phyloP scores from a whole-genome alignment of 345 rosid species.

The Eucalyptus cloeziana region DNA sequence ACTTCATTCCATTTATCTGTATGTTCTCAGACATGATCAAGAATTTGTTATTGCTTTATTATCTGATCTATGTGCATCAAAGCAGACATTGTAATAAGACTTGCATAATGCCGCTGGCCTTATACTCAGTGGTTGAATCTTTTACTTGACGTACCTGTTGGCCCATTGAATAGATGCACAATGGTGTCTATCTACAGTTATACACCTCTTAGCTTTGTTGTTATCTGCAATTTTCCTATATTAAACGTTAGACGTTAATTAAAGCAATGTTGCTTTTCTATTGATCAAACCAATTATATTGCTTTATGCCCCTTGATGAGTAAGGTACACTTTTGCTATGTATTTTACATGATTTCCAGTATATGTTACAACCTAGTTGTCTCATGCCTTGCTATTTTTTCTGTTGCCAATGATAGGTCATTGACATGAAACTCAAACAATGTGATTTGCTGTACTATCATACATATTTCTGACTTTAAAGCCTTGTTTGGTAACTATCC shows the following conservation, averaged over 20 bases:
- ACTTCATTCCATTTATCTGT: background rate
- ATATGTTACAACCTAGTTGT: background rate
- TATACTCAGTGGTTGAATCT: background rate
- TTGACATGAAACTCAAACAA: background rate
- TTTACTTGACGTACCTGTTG: background rate
- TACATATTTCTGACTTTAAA: background rate
- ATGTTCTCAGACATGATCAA: background rate
- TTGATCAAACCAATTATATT: background rate
- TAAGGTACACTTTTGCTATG: background rate
- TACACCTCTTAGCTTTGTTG: background rate
- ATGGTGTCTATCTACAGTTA: background rate
- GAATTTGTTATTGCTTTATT: background rate
- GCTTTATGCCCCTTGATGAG: background rate
- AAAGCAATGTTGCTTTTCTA: background rate
- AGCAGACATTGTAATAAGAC: background rate
- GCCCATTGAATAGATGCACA: background rate
- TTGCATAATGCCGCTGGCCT: background rate
- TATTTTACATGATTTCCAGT: background rate
- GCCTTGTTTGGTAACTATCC: too few species aligned
- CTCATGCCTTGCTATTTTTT: background rate
- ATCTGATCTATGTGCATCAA: background rate
- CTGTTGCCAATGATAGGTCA: background rate
- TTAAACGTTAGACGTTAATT: background rate
- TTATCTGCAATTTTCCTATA: background rate
- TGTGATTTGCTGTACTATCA: background rate